Evolutionary conservation across 208 protist genomes (phyloP), one percentile per base, ranked within the genome.

Genomic region (Acanthamoeba divionensis): DNA sequence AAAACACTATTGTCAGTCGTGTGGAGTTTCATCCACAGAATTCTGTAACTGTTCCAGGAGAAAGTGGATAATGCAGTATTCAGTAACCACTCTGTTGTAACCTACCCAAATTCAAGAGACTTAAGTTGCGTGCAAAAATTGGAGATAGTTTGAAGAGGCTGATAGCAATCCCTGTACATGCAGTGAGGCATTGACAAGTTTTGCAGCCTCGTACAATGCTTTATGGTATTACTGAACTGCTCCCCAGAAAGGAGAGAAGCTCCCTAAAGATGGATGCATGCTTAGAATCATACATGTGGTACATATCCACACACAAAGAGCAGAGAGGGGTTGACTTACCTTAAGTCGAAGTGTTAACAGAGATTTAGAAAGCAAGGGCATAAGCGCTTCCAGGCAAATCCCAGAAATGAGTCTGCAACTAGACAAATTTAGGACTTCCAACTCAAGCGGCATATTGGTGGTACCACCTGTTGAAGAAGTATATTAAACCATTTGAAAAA

Each of bases 81-180:
- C 5, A 41, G 36, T 41, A 1, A 41, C 36, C 36, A 41, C 36
- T 41, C 36, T 41, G 36, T 5, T 1, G 36, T 41, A n/a, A 12
- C 18, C 18, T 86, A 86, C 77, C 77, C 77, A 36, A 86, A 86
- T n/a, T 60, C 77, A 31, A 86, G 54, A 29, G 77, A 86, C 21
- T 31, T 60, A 18, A 86, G 29, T n/a, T 60, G 45, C 8, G n/a
- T 21, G 15, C 77, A 86, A 21, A 67, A 44, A 9, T 31, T 18
- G 13, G 63, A 63, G 29, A 86, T 31, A 2, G 33, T 80, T 21
- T 80, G 69, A 8, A 80, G 69, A 8, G 33, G 77, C 77, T 50
- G 45, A 41, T 86, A 86, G 77, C 31, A 45, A 57, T 86, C 54
- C 29, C 38, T 33, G 62, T 83, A 83, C 36, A 15, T 67, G 54